These are phyloP conservation scores for Phytophthora idaei DNA, from an alignment of 352 stramenopile species.

Conservation along the genomic window DNA sequence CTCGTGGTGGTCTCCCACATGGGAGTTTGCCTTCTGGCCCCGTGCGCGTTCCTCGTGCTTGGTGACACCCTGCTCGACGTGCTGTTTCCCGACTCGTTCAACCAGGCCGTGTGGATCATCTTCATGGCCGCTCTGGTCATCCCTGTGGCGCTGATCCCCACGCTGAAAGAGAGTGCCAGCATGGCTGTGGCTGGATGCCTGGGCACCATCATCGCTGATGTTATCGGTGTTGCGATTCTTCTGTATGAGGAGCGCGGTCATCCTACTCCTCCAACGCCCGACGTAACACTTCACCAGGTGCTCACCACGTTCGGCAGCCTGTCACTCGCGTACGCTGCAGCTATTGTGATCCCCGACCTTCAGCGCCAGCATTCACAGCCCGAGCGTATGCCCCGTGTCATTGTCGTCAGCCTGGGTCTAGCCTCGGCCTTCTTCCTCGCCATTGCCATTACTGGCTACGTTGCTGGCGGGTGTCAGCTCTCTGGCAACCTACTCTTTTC, in stretches of 20 bases:
- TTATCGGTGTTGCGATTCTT: slow-evolving; percentile 44
- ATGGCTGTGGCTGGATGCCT: slow-evolving; percentile 50
- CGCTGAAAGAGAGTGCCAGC: slow-evolving; percentile 21
- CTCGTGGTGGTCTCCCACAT: too few relatives aligned
- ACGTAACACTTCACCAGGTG: slow-evolving; percentile 50
- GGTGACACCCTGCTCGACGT: slow-evolving; percentile 45
- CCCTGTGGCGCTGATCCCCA: slow-evolving; percentile 42
- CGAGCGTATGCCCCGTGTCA: slow-evolving; percentile 55
- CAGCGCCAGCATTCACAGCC: slow-evolving; percentile 61
- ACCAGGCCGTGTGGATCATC: slow-evolving; percentile 5
- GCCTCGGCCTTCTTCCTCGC: slow-evolving; percentile 53
- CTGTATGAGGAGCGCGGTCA: slow-evolving; percentile 12
- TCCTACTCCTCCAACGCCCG: slow-evolving; percentile 21
- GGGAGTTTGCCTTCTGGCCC: slow-evolving; percentile 17
- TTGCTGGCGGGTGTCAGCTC: slow-evolving; percentile 54
- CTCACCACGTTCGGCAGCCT: slow-evolving; percentile 59
- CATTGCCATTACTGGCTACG: slow-evolving; percentile 49
- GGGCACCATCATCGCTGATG: slow-evolving; percentile 54
- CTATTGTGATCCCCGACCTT: slow-evolving; percentile 57
- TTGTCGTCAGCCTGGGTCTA: slow-evolving; percentile 28
- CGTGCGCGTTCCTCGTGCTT: slow-evolving; percentile 56
- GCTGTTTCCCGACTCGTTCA: slow-evolving; percentile 55
- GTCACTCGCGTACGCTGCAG: slow-evolving; percentile 54
- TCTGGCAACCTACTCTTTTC: slow-evolving; percentile 64
- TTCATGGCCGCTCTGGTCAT: slow-evolving; percentile 9